phyloP scores from a whole-genome alignment of 371 early-diverging fungal genomes.

The Syncephalastrum sp. region DNA sequence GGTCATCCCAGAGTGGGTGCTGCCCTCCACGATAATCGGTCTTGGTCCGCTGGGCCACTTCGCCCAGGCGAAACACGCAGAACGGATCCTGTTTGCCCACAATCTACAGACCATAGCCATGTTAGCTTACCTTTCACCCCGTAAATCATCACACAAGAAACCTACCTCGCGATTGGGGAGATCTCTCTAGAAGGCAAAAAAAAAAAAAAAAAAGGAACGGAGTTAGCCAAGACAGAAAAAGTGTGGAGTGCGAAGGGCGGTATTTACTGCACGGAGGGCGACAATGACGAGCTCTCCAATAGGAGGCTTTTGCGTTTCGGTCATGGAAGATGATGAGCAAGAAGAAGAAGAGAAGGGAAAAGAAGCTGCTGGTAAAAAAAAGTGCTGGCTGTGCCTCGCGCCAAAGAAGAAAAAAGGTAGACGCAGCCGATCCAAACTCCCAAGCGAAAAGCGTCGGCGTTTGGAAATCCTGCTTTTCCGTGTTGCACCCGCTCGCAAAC shows the following conservation, averaged over 20 bases:
- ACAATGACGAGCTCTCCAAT: slow-evolving; percentile 48
- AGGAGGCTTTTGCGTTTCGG: slow-evolving; percentile 15
- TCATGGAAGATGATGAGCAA: slow-evolving; percentile 5
- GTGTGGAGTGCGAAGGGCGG: background rate
- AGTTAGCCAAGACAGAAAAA: background rate
- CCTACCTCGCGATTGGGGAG: slow-evolving; percentile 48
- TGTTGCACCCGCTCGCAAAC: too few relatives aligned
- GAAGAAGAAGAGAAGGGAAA: slow-evolving; percentile 7
- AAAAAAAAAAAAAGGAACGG: slow-evolving; percentile 1
- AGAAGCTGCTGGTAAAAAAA: background rate
- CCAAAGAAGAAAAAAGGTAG: too few relatives aligned
- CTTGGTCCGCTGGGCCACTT: slow-evolving; percentile 35
- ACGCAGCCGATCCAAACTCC: too few relatives aligned
- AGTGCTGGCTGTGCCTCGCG: too few relatives aligned
- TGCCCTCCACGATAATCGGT: slow-evolving; percentile 50
- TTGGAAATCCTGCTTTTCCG: too few relatives aligned
- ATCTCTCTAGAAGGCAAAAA: slow-evolving; percentile 25
- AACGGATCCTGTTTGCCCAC: slow-evolving; percentile 54
- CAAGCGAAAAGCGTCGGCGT: too few relatives aligned
- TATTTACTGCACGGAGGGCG: slow-evolving; percentile 46
- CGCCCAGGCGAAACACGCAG: slow-evolving; percentile 42
- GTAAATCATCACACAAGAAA: background rate
- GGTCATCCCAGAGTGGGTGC: slow-evolving; percentile 53
- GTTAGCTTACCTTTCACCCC: background rate
- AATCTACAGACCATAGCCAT: slow-evolving; percentile 17